Evolutionary conservation across 2,329 filamentous ascomycete species (phyloP).

Genomic region (Pseudogymnoascus sp.): DNA sequence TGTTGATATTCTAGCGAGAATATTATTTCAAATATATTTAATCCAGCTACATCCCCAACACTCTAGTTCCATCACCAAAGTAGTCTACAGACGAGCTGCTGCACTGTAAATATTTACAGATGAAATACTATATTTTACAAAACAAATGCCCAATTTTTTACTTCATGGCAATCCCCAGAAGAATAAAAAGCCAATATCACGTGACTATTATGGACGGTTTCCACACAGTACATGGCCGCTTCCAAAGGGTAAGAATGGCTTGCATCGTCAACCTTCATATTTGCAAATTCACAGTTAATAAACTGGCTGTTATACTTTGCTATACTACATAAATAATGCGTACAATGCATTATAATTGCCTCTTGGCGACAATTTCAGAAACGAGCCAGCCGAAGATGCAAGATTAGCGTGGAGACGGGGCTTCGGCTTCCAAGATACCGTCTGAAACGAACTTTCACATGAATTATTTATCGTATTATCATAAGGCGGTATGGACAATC

Average conservation of each 20-base stretch:
- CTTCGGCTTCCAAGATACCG: neutral
- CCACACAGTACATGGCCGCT: neutral
- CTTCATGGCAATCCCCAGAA: neutral
- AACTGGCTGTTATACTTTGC: neutral
- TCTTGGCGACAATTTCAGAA: neutral
- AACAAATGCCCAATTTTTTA: too few relatives aligned
- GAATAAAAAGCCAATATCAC: neutral
- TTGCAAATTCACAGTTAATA: neutral
- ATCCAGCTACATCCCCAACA: neutral
- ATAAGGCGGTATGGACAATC: neutral
- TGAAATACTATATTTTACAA: neutral
- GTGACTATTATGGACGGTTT: neutral
- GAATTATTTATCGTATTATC: neutral
- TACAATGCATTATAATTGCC: neutral
- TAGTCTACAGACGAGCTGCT: neutral
- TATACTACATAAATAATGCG: neutral
- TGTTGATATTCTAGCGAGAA: constrained; percentile 1
- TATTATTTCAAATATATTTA: neutral
- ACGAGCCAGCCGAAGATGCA: neutral
- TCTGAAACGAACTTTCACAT: neutral
- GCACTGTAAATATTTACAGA: neutral
- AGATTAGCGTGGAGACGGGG: neutral
- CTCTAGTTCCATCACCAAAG: neutral
- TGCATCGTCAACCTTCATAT: neutral
- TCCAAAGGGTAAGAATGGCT: neutral